phyloP scores from a whole-genome alignment of 305 asterid genomes.

The Fraxinus baroniana region DNA sequence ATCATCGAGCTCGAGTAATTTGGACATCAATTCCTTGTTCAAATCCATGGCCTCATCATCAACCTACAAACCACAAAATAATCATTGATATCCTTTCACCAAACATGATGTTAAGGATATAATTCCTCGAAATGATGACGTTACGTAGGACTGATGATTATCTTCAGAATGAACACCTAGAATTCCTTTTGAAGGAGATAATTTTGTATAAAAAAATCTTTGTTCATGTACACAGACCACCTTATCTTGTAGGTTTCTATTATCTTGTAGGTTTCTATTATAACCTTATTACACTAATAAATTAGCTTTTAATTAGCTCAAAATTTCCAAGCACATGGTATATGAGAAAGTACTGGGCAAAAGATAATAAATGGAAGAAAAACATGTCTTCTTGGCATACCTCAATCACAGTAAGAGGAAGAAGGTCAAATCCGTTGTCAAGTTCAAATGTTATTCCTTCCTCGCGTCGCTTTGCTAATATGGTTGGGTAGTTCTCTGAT shows the following conservation, averaged over 20 bases:
- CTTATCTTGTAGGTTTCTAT: neutral
- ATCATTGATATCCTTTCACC: neutral
- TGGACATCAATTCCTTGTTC: constrained; percentile 74
- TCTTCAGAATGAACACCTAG: constrained; percentile 11
- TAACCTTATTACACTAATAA: neutral
- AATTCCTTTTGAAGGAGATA: neutral
- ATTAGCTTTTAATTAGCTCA: neutral
- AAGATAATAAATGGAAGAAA: neutral
- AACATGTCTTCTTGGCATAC: constrained; percentile 32
- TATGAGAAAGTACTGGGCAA: neutral
- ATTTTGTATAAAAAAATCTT: neutral
- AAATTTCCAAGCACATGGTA: neutral
- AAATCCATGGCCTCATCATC: constrained; percentile 95
- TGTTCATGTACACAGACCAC: neutral
- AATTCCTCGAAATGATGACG: neutral
- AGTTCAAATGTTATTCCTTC: constrained; percentile 75
- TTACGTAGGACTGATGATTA: neutral
- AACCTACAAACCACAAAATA: constrained; percentile 47
- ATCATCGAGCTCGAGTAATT: constrained; percentile 92
- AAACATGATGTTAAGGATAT: neutral
- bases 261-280: neutral
- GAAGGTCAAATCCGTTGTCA: constrained; percentile 81
- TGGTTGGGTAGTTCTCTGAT: constrained; percentile 57
- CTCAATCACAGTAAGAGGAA: constrained; percentile 68
- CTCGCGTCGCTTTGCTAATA: constrained; percentile 61